phyloP scores from a whole-genome alignment of 192 early-diverging fungal species.

The Dissophora globulifera region DNA sequence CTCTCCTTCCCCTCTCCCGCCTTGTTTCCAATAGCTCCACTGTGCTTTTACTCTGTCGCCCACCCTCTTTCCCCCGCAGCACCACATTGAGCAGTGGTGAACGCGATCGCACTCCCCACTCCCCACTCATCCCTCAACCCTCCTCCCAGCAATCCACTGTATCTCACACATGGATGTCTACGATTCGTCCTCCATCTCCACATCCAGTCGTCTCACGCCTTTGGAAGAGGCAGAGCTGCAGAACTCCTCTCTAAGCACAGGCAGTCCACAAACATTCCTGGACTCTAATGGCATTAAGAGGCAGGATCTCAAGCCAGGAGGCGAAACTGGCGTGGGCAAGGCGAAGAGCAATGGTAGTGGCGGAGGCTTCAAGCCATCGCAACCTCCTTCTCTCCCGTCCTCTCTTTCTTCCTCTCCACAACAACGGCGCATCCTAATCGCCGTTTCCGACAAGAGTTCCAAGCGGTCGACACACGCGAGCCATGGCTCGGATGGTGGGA shows the following conservation, averaged over 20 bases:
- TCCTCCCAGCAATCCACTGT: too few relatives aligned
- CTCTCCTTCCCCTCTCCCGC: not conserved
- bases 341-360: not conserved
- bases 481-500: not conserved
- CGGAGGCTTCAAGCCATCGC: not conserved
- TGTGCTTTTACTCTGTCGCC: too few relatives aligned
- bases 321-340: not conserved
- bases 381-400: too few relatives aligned
- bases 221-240: constrained; percentile 24
- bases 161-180: constrained; percentile 17
- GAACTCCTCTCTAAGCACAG: not conserved
- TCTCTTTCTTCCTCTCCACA: too few relatives aligned
- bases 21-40: not conserved
- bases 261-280: not conserved
- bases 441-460: not conserved
- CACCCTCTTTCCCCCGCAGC: too few relatives aligned
- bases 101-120: not conserved
- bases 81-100: not conserved
- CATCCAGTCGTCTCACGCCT: constrained; percentile 20
- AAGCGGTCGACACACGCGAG: not conserved
- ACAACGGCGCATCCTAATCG: not conserved
- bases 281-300: not conserved
- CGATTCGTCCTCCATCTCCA: constrained; percentile 8
- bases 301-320: not conserved
- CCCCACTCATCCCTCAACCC: too few relatives aligned